Evolutionary conservation across 306 rosid species (phyloP), one percentile per base, ranked within the genome.

Genomic region (Sindora glabra): DNA sequence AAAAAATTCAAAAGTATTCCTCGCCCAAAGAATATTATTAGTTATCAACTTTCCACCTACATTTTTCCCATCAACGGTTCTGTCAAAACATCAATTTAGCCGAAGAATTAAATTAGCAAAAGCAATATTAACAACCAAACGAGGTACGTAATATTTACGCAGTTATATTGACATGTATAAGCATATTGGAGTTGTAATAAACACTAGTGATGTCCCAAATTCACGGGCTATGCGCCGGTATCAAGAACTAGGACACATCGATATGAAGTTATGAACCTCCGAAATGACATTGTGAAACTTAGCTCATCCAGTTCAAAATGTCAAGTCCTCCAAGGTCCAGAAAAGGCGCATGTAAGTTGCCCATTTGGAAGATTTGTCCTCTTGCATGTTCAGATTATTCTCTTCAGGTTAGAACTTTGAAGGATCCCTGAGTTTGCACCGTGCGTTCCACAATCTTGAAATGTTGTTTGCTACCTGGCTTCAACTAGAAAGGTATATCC

Each of bases 281-380:
- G n/a, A n/a, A n/a, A n/a, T n/a, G n/a, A n/a, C n/a, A n/a, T n/a
- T n/a, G n/a, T n/a, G n/a, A n/a, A n/a, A n/a, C n/a, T 9, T 11
- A 16, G 23, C 30, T 37, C 54, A 60, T 30, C 39, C 53, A 33
- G 50, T 30, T 53, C 18, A 38, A 29, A 49, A 48, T 36, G 30
- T 66, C 59, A 15, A 2, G 48, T 38, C 41, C 68, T 2, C 64
- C 38, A 55, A 70, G 54, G 69, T 77, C 48, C 5, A 52, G 46
- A 71, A 81, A 87, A 69, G 73, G 80, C 83, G 67, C 76, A 2
- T n/a, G 83, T 77, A 67, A 79, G 89, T 73, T 79, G 83, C 45
- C 81, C 74, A 29, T 75, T 79, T 21, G 76, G 79, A 16, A 85
- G 78, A 76, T 67, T 85, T 22, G 72, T 70, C 73, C 86, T 77